A percentile compares a stretch with the other conserved stretches of the same genome.
Conservation (phyloP, 306 rosid species). For the Nissolia schottii region DNA sequence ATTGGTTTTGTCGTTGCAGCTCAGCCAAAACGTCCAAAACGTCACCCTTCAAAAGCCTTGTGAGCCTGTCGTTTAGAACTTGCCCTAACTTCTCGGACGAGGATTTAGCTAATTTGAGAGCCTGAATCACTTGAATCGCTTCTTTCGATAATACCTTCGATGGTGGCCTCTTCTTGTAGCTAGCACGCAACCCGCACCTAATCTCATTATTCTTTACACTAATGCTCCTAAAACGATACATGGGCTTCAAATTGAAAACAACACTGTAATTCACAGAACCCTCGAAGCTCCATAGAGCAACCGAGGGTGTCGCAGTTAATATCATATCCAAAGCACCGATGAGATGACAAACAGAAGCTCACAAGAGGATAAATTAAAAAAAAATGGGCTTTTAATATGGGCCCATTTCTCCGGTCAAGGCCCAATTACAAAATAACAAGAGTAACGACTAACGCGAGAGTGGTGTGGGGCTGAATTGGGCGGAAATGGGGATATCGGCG, state of each 20-base stretch:
- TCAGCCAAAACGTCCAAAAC: slow-evolving; percentile 47
- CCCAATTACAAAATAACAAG: not conserved
- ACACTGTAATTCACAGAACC: not conserved
- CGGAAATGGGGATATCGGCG: slow-evolving; percentile 55
- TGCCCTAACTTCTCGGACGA: slow-evolving; percentile 32
- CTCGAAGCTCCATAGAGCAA: not conserved
- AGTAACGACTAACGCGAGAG: not conserved
- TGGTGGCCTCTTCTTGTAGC: slow-evolving; percentile 32
- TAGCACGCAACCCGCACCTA: slow-evolving; percentile 54
- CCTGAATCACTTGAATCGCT: slow-evolving; percentile 62
- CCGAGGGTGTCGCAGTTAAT: not conserved
- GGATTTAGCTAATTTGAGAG: slow-evolving; percentile 58
- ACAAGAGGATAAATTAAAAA: not conserved
- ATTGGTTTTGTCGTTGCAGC: slow-evolving; percentile 50
- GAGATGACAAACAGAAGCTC: not conserved
- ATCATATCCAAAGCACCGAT: slow-evolving; percentile 3
- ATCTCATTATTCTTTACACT: not conserved
- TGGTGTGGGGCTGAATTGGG: not conserved
- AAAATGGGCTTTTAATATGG: not conserved
- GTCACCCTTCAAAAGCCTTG: slow-evolving; percentile 57
- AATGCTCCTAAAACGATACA: not conserved
- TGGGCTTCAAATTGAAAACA: not conserved
- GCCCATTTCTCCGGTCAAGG: not conserved
- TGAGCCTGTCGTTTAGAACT: slow-evolving; percentile 38
- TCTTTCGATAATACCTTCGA: slow-evolving; percentile 53